phyloP scores from a whole-genome alignment of 176 grass and related monocot species.

The Thalia dealbata region DNA sequence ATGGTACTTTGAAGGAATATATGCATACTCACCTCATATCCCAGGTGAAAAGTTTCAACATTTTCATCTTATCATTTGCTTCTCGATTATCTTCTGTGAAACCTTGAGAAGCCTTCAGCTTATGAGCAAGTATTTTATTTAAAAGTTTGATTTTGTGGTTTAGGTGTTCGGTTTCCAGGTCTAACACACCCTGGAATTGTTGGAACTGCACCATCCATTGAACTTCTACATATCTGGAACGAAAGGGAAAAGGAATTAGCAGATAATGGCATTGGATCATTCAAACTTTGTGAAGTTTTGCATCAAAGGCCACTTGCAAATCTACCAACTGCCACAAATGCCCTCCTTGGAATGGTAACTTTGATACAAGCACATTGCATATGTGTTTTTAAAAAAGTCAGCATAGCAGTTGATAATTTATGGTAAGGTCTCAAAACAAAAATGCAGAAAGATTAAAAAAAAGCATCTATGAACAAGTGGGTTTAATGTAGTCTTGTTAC shows the following conservation, averaged over 20 bases:
- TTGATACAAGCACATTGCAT: neutral
- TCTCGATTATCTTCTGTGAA: neutral
- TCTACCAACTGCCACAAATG: conserved; percentile 53
- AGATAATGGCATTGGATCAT: conserved; percentile 31
- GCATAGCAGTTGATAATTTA: too few relatives aligned
- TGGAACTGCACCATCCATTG: conserved; percentile 72
- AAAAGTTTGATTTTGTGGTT: neutral
- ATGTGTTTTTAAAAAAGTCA: neutral
- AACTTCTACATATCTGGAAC: conserved; percentile 87
- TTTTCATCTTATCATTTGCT: neutral
- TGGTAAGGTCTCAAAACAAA: too few relatives aligned
- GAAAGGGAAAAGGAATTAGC: conserved; percentile 67
- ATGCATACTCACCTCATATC: conserved; percentile 79
- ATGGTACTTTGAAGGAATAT: conserved; percentile 99
- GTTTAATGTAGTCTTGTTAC: too few relatives aligned
- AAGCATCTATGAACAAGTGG: too few relatives aligned
- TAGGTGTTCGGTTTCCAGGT: conserved; percentile 84
- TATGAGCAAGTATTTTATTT: neutral
- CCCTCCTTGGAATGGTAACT: conserved; percentile 71
- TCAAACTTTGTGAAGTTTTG: conserved; percentile 76
- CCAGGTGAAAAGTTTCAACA: conserved; percentile 30
- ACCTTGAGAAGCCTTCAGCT: conserved; percentile 6
- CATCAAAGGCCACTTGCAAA: conserved; percentile 72
- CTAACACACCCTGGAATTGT: conserved; percentile 82
- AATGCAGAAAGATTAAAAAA: too few relatives aligned